Conservation (phyloP, 345 rosid genomes). For the Populus euphratica region DNA sequence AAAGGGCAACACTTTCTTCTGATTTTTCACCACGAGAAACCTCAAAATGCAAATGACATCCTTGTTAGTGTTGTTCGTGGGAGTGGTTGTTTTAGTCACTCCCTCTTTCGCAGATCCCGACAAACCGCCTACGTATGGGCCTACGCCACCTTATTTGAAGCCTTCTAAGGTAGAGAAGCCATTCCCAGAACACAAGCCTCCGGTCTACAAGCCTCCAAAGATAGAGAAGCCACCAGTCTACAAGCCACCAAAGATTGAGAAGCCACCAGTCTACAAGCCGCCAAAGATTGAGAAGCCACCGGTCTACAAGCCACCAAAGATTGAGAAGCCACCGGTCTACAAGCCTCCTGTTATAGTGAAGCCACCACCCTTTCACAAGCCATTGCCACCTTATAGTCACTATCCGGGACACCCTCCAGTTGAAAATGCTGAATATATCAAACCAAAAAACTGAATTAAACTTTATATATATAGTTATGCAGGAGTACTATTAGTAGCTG, state of each 20-base stretch:
- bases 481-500: neutral
- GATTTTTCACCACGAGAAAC: neutral
- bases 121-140: neutral
- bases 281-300: neutral
- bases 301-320: constrained; percentile 6
- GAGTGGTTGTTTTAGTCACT: constrained; percentile 23
- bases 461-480: neutral
- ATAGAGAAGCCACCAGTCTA: neutral
- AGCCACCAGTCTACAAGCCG: neutral
- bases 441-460: neutral
- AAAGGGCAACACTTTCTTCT: neutral
- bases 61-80: constrained; percentile 25
- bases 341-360: neutral
- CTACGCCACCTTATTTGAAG: neutral
- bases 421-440: neutral
- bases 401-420: constrained; percentile 2
- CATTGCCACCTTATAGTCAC: constrained; percentile 7
- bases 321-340: neutral
- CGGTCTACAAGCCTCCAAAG: neutral
- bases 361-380: neutral
- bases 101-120: constrained; percentile 8
- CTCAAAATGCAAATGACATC: constrained; percentile 16
- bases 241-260: constrained; percentile 8
- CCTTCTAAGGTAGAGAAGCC: neutral
- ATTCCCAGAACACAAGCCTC: neutral